Percentiles rank a stretch among this genome's conserved stretches.
phyloP scores from a whole-genome alignment of 2,329 filamentous ascomycete species.

The Aureobasidium lini region DNA sequence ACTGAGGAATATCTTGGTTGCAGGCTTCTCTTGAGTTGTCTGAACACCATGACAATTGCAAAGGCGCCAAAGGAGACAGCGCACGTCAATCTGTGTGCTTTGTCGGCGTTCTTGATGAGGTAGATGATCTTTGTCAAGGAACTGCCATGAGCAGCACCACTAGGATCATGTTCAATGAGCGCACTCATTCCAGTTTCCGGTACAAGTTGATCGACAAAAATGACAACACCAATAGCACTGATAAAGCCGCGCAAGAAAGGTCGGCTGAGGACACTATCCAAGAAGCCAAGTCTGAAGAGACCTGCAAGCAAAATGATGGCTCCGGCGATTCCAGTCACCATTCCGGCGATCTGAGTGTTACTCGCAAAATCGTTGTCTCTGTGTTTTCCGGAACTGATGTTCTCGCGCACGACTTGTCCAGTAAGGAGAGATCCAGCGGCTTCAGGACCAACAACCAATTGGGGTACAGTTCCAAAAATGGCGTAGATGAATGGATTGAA shows the following conservation, averaged over 20 bases:
- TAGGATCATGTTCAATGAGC: slow-evolving; percentile 50
- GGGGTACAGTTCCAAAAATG: slow-evolving; percentile 80
- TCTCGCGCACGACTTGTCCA: slow-evolving; percentile 74
- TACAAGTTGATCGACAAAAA: slow-evolving; percentile 88
- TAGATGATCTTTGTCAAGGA: slow-evolving; percentile 81
- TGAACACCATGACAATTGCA: slow-evolving; percentile 70
- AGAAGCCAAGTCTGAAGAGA: slow-evolving; percentile 75
- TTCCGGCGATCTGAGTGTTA: slow-evolving; percentile 77
- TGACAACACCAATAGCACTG: slow-evolving; percentile 92
- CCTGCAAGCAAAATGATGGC: slow-evolving; percentile 84
- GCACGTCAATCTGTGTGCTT: slow-evolving; percentile 67
- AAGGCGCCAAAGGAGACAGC: slow-evolving; percentile 74
- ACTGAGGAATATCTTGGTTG: slow-evolving; percentile 72
- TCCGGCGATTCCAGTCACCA: slow-evolving; percentile 81
- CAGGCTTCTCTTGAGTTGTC: slow-evolving; percentile 72
- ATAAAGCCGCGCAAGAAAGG: slow-evolving; percentile 95
- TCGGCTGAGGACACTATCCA: slow-evolving; percentile 88
- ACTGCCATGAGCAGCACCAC: slow-evolving; percentile 71
- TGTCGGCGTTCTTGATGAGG: slow-evolving; percentile 57
- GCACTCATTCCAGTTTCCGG: slow-evolving; percentile 74
- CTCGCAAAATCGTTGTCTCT: slow-evolving; percentile 59
- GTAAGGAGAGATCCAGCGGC: slow-evolving; percentile 87
- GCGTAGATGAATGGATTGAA: slow-evolving; percentile 90
- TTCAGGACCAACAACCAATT: slow-evolving; percentile 91
- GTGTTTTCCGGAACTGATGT: slow-evolving; percentile 60